Evolutionary conservation across 106 monocot genomes (phyloP).

Genomic region (Phalaenopsis equestris): DNA sequence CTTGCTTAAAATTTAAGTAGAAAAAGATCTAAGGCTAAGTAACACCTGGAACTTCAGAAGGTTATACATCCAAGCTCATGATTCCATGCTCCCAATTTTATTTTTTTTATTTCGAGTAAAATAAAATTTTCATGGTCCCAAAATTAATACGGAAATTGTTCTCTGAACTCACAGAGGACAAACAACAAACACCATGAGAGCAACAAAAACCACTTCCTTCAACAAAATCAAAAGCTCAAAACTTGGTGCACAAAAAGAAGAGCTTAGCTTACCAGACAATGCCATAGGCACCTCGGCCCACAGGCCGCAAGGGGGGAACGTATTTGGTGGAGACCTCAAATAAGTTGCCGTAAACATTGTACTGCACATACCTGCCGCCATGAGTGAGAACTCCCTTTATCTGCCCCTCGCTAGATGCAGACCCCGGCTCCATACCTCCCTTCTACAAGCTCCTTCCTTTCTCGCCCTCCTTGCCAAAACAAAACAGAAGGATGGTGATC

Average conservation of each 20-base stretch:
- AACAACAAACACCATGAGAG: background rate
- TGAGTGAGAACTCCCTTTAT: constrained; percentile 40
- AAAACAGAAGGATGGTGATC: background rate
- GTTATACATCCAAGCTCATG: too few relatives aligned
- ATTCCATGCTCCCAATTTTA: too few relatives aligned
- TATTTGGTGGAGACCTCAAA: constrained; percentile 60
- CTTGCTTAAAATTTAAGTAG: background rate
- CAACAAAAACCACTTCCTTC: background rate
- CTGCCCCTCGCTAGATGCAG: constrained; percentile 18
- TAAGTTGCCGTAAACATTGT: constrained; percentile 46
- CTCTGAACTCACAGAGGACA: background rate
- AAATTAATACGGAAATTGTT: background rate
- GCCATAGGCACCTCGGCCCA: constrained; percentile 59
- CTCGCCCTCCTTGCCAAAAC: background rate
- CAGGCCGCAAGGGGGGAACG: constrained; percentile 54
- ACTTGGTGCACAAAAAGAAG: background rate
- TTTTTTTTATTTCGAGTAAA: too few relatives aligned
- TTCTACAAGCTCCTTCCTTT: background rate
- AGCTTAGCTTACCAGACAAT: constrained; percentile 47
- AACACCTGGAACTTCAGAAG: background rate
- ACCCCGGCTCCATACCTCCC: constrained; percentile 15
- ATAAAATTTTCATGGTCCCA: background rate
- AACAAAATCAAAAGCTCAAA: background rate
- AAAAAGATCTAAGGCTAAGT: background rate
- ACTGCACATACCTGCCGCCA: constrained; percentile 41